Evolutionary conservation across 176 grass and related monocot species (phyloP), one percentile per base, ranked within the genome.

Genomic region (Lolium perenne): DNA sequence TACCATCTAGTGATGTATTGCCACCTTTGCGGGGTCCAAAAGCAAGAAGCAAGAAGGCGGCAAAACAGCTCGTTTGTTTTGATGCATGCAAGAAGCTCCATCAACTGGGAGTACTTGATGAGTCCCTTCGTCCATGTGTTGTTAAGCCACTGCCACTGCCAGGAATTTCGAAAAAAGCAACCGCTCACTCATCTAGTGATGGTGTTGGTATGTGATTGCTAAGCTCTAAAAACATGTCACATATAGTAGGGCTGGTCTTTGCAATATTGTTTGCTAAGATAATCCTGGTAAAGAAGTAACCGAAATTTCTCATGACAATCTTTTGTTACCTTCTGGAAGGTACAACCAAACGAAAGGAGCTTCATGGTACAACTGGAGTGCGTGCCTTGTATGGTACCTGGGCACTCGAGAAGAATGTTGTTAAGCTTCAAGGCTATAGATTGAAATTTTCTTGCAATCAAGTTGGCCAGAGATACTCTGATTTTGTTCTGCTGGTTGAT

Each of bases 1-100:
- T 95, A 82, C 95, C 93, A 55, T 79, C 89, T 12, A 91, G 81
- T 93, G 89, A 88, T n/a, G 65, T 87, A 55, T 90, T 98, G 87
- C 91, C 93, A 84, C 65, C 76, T 82, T 78, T 95, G 58, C 83
- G 82, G 49, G 91, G 74, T 76, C 74, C 74, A 54, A 89, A 88
- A 77, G 80, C 87, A 76, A 91, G 72, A 86, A 95, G 68, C 77
- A 89, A 59, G 58, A 87, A 91, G 54, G 88, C 75, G 49, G 89
- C 95, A 80, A 94, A 95, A 53, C 90, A 92, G 46, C 90, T 94
- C 68, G 91, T 82, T 79, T 98, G 95, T 62, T 80, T 98, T 64
- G 89, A 98, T 70, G 93, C 95, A 45, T 98, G 95, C 75, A 98
- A 95, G 92, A 93, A 85, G 85, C 57, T 98, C 20, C 93, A 98